These are phyloP conservation scores for Dipteronia dyeriana DNA, from an alignment of 345 rosid species.

Conservation along the genomic window DNA sequence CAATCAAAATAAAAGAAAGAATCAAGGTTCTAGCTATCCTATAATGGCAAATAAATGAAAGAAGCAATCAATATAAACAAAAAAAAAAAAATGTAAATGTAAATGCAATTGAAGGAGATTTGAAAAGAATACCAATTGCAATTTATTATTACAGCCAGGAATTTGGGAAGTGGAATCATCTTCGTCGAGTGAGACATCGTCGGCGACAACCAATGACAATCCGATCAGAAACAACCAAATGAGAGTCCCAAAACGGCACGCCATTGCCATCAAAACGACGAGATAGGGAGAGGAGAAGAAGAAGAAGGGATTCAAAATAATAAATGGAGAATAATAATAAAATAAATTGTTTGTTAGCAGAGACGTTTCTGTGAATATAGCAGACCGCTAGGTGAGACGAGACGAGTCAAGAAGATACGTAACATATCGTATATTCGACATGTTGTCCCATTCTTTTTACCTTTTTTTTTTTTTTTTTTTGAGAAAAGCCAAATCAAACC, in stretches of 20 bases:
- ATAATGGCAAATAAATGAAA: neutral
- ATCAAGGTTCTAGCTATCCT: too few relatives aligned
- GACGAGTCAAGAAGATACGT: too few relatives aligned
- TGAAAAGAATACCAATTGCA: slow-evolving; percentile 42
- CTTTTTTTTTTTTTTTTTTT: too few relatives aligned
- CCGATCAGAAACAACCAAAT: slow-evolving; percentile 17
- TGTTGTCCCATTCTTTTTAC: too few relatives aligned
- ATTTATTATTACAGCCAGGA: slow-evolving; percentile 44
- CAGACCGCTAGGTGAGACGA: too few relatives aligned
- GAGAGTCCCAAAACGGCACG: neutral
- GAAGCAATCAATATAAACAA: neutral
- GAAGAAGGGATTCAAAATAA: neutral
- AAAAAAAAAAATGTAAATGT: neutral
- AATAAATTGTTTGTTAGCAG: too few relatives aligned
- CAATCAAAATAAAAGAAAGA: too few relatives aligned
- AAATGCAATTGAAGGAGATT: neutral
- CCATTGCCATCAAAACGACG: neutral
- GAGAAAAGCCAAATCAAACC: too few relatives aligned
- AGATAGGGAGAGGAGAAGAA: neutral
- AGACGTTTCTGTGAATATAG: too few relatives aligned
- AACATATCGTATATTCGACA: too few relatives aligned
- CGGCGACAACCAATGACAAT: slow-evolving; percentile 29
- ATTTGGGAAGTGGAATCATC: slow-evolving; percentile 34
- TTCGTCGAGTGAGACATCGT: slow-evolving; percentile 39
- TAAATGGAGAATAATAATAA: too few relatives aligned